A percentile compares a stretch with the other conserved stretches of the same genome.
Evolutionary conservation across 2,329 filamentous ascomycete genomes (phyloP).

Genomic region (Elsinoe necatrix): DNA sequence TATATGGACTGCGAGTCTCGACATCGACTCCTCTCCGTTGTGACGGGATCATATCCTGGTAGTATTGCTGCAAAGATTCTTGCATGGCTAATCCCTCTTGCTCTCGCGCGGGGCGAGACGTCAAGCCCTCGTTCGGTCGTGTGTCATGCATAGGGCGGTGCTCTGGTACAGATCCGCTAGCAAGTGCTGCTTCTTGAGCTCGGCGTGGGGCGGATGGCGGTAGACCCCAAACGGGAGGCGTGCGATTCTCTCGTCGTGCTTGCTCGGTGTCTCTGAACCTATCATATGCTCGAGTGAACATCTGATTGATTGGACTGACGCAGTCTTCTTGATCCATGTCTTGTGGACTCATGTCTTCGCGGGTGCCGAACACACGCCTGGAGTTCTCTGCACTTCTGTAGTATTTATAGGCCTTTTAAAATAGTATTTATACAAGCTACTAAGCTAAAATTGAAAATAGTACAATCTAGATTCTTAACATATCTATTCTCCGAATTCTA

Average conservation of each 20-base stretch:
- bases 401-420: too few species aligned
- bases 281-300: slow-evolving; percentile 39
- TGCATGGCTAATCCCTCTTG: neutral
- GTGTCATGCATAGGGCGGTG: too few species aligned
- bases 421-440: too few species aligned
- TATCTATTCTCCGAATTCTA: too few species aligned
- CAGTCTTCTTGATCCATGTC: slow-evolving; percentile 38
- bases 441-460: too few species aligned
- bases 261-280: slow-evolving; percentile 38
- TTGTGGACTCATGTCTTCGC: slow-evolving; percentile 41
- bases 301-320: slow-evolving; percentile 39
- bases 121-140: too few species aligned
- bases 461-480: too few species aligned
- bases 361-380: slow-evolving; percentile 37
- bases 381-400: slow-evolving; percentile 31
- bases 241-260: slow-evolving; percentile 28
- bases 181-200: neutral
- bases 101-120: neutral
- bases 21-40: neutral
- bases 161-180: too few species aligned
- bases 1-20: neutral
- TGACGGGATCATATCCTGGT: neutral
- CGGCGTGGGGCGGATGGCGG: neutral
- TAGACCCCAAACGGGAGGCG: slow-evolving; percentile 18
- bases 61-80: neutral